phyloP scores from a whole-genome alignment of 768 basidiomycete genomes.

The Tricholoma sp. region DNA sequence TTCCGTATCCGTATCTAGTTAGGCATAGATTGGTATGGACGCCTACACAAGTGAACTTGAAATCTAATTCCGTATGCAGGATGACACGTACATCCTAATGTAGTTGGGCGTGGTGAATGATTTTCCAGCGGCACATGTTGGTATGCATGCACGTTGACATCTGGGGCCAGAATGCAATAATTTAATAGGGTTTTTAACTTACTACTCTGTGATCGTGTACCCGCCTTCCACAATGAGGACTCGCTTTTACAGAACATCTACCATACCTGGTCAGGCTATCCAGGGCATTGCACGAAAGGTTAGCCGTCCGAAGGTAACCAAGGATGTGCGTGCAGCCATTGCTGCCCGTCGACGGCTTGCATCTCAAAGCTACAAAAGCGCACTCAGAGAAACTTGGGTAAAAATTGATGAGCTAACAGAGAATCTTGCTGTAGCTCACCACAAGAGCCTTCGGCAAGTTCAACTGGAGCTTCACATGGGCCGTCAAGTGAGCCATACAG shows the following conservation, averaged over 20 bases:
- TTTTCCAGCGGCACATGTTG: no score
- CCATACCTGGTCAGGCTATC: not conserved
- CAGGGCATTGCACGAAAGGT: not conserved
- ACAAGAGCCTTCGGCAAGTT: no score
- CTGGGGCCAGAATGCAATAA: no score
- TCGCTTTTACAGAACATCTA: not conserved
- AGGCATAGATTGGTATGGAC: no score
- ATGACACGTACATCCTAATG: not conserved
- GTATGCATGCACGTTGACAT: no score
- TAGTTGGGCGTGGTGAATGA: no score
- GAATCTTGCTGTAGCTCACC: conserved; percentile 1
- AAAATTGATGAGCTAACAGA: not conserved
- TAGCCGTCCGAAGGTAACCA: not conserved
- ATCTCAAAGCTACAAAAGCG: no score
- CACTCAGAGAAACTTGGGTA: not conserved
- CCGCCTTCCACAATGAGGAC: not conserved
- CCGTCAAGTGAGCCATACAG: not conserved
- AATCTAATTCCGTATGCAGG: not conserved
- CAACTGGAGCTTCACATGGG: conserved; percentile 4
- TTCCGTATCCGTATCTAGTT: no score
- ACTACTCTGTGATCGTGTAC: no score
- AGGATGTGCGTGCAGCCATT: not conserved
- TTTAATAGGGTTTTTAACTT: no score
- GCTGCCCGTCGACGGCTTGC: not conserved
- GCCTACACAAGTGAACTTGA: no score